These are phyloP conservation scores for Catunica adiposa DNA, from an alignment of 2,329 filamentous ascomycete genomes.

Conservation along the genomic window DNA sequence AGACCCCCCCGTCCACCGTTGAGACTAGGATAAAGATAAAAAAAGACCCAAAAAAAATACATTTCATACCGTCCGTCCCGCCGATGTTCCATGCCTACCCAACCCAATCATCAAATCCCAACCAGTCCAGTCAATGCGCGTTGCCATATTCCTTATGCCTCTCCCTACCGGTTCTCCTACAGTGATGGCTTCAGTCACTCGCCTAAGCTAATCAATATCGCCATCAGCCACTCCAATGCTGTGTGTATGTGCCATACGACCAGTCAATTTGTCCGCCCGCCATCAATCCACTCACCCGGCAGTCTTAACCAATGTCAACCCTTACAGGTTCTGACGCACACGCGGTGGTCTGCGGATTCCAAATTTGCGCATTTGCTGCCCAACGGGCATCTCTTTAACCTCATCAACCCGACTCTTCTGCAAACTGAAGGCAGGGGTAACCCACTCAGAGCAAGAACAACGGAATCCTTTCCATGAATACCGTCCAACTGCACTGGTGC, in stretches of 20 bases:
- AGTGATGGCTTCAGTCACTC: no score
- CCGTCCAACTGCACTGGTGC: conserved; percentile 69
- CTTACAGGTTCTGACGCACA: conserved; percentile 22
- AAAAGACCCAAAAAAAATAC: not conserved
- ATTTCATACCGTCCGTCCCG: not conserved
- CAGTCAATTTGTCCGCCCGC: not conserved
- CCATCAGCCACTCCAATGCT: no score
- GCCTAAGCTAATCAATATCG: no score
- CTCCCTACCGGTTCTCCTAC: no score
- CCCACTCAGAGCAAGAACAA: conserved; percentile 81
- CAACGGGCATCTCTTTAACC: conserved; percentile 21
- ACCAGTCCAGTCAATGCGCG: no score
- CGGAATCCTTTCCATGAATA: conserved; percentile 94
- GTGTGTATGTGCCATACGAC: not conserved
- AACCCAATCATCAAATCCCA: not conserved
- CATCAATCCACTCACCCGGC: not conserved
- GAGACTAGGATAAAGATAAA: not conserved
- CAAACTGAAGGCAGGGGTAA: conserved; percentile 78
- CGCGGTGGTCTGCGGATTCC: conserved; percentile 42
- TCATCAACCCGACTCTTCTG: conserved; percentile 73
- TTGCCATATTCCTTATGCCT: no score
- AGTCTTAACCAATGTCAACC: not conserved
- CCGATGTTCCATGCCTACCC: not conserved
- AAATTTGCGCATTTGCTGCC: conserved; percentile 18
- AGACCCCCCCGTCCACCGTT: not conserved